Evolutionary conservation across 306 rosid genomes (phyloP).

Genomic region (Arachis stenosperma): DNA sequence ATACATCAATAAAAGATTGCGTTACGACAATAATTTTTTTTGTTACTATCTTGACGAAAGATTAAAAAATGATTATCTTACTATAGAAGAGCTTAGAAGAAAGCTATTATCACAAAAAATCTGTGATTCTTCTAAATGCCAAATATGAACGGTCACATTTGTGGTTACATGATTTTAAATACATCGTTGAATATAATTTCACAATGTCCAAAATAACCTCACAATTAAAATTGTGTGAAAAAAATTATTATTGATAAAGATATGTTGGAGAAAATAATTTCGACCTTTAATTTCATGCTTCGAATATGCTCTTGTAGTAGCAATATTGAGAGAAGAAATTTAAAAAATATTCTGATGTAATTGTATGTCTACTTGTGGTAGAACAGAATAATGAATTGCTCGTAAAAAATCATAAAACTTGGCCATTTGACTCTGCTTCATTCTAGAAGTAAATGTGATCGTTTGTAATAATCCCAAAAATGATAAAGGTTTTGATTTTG

Average conservation of each 20-base stretch:
- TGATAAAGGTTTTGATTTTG: background rate
- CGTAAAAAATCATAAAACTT: background rate
- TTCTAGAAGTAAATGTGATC: background rate
- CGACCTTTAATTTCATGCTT: background rate
- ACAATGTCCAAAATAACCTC: background rate
- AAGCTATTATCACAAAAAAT: background rate
- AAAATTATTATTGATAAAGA: background rate
- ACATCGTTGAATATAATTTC: background rate
- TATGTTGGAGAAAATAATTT: background rate
- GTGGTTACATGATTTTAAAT: background rate
- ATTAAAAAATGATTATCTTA: no score
- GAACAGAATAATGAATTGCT: background rate
- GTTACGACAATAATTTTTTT: no score
- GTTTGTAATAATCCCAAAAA: background rate
- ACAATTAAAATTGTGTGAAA: background rate
- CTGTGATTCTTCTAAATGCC: background rate
- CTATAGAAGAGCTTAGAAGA: background rate
- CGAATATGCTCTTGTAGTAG: background rate
- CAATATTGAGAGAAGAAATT: background rate
- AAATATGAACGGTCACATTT: background rate
- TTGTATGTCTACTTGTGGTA: background rate
- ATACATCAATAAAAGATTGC: background rate
- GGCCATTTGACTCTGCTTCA: background rate
- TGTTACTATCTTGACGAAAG: no score
- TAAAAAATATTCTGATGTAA: background rate